Conservation (phyloP, 192 early-diverging fungal species). For the Backusella mclennaniae region DNA sequence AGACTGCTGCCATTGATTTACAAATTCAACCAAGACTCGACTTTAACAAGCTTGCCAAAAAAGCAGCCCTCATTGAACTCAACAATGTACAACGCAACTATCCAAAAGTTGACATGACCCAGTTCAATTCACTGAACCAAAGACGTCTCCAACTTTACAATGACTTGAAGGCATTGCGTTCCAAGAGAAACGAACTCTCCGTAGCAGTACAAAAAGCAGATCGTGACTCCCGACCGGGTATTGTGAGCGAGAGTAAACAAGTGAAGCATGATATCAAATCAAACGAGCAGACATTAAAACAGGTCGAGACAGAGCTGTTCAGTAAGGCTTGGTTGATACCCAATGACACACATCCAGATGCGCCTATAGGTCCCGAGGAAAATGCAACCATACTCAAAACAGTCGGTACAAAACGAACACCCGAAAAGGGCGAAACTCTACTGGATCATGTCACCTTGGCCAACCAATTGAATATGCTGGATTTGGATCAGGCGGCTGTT, state of each 20-base stretch:
- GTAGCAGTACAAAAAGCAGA: neutral
- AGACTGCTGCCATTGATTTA: neutral
- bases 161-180: constrained; percentile 12
- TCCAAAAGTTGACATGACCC: constrained; percentile 3
- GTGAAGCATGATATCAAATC: constrained; percentile 59
- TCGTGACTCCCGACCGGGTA: constrained; percentile 22
- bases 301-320: constrained; percentile 53
- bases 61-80: neutral
- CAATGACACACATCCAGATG: constrained; percentile 60
- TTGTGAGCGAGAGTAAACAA: constrained; percentile 40
- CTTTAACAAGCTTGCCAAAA: neutral
- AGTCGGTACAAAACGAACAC: constrained; percentile 20
- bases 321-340: constrained; percentile 54
- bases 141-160: constrained; percentile 4
- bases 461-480: constrained; percentile 59
- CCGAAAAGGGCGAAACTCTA: constrained; percentile 31
- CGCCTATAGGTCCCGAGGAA: constrained; percentile 71
- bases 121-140: constrained; percentile 7
- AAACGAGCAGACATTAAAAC: constrained; percentile 44
- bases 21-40: constrained; percentile 11
- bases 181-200: constrained; percentile 21
- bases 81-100: constrained; percentile 25
- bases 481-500: constrained; percentile 77
- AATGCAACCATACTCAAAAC: constrained; percentile 52
- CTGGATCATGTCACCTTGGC: constrained; percentile 69